Base-by-base conservation (phyloP, 768 basidiomycete species). In the Pisolithus microcarpus region DNA sequence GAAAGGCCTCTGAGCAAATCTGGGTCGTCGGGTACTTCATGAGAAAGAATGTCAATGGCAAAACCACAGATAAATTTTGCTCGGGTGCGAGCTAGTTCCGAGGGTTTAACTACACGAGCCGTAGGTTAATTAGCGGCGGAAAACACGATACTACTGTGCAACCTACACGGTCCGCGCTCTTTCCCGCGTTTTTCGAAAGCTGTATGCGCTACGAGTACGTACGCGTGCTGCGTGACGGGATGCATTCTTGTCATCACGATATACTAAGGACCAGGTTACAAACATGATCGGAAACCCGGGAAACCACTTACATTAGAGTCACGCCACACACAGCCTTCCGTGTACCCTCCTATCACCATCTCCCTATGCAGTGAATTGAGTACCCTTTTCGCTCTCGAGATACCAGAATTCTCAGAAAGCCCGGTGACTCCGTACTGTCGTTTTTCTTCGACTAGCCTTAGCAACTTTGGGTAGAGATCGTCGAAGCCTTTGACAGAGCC, bases 401-500 rank as follows among this genome's bases (percentile, higher is more conserved):
- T 84, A 5, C 78, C 82, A 43, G 80, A 83, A 42, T 68, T 61
- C 58, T 82, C 69, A 46, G 74, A 72, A 9, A 83, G 65, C 2
- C 75, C 77, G 0, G 81, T 81, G 13, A 87, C 58, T 56, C 89
- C 84, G 61, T 99, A 99, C 56, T 67, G 65, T 54, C 92, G 75
- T 61, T 80, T 84, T 65, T 99, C 96, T 13, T 72, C 74, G 9
- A 98, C 96, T 45, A 99, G 73, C 63, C 96, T 80, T 34, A 99
- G 69, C n/a, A 95, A 69, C 65, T 92, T 95, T 3, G 95, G 95
- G 63, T 98, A 97, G 19, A 99, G 68, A 58, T 99, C 96, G 60
- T 99, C 96, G 62, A 95, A 96, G 18, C 95, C 96, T 67, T 97
- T 96, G 58, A 93, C 92, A 15, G 90, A 93, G 2, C 93, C 96